Evolutionary conservation across 768 basidiomycete genomes (phyloP).

Genomic region (Infundibulicybe gibba): DNA sequence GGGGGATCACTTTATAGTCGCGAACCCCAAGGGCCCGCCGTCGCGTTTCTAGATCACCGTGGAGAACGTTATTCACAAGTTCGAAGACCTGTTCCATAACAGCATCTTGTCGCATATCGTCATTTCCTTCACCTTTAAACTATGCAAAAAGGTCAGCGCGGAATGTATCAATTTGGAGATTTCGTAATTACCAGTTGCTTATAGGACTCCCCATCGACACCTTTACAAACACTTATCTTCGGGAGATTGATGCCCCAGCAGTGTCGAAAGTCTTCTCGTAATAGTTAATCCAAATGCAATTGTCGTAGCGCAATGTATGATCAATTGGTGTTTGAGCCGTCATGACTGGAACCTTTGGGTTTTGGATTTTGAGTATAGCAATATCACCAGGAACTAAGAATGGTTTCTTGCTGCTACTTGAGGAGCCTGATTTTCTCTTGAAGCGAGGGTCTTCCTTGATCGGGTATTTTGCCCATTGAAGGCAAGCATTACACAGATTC

Average conservation of each 20-base stretch:
- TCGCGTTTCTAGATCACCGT: slow-evolving; percentile 70
- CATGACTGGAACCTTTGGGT: slow-evolving; percentile 78
- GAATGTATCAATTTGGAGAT: neutral
- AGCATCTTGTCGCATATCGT: slow-evolving; percentile 95
- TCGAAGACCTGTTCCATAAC: slow-evolving; percentile 99
- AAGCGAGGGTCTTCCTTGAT: slow-evolving; percentile 33
- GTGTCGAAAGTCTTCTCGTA: slow-evolving; percentile 58
- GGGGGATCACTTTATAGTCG: slow-evolving; percentile 86
- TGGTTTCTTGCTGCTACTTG: slow-evolving; percentile 12
- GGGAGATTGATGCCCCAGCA: slow-evolving; percentile 83
- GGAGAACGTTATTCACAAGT: slow-evolving; percentile 78
- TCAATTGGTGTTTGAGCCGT: slow-evolving; percentile 73
- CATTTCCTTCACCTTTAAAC: slow-evolving; percentile 91
- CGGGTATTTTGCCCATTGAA: slow-evolving; percentile 70
- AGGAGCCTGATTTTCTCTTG: slow-evolving; percentile 5
- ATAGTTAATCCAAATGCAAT: slow-evolving; percentile 63
- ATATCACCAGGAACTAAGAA: slow-evolving; percentile 40
- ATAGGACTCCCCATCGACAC: slow-evolving; percentile 60
- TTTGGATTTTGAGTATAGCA: slow-evolving; percentile 42
- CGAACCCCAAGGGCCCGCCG: slow-evolving; percentile 71
- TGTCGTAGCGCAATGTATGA: slow-evolving; percentile 59
- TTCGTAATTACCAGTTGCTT: slow-evolving; percentile 57
- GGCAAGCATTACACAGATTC: slow-evolving; percentile 56
- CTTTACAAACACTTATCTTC: slow-evolving; percentile 73
- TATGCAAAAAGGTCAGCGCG: slow-evolving; percentile 20